Evolutionary conservation across 306 rosid species (phyloP).

Genomic region (Glycine tomentella): DNA sequence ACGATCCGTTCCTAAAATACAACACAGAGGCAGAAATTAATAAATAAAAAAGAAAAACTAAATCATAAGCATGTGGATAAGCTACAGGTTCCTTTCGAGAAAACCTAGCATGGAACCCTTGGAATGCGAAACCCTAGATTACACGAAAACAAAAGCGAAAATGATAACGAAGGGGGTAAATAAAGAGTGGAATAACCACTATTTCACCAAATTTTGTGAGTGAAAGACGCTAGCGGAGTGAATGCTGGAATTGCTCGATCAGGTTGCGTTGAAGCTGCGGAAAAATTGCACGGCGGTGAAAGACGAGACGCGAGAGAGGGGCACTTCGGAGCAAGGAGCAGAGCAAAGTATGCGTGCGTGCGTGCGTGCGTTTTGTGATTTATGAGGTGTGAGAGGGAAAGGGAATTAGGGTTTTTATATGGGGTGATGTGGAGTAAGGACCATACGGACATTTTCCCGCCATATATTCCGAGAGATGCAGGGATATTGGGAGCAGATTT

Average conservation of each 20-base stretch:
- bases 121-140: conserved; percentile 64
- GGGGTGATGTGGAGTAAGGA: conserved; percentile 37
- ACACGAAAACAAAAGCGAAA: conserved; percentile 16
- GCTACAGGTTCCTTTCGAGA: background rate
- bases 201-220: conserved; percentile 36
- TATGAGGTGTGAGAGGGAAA: no score
- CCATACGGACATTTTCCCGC: conserved; percentile 57
- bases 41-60: background rate
- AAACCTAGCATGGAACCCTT: background rate
- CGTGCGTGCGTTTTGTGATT: conserved; percentile 22
- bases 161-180: background rate
- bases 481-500: background rate
- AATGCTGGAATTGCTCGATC: conserved; percentile 11
- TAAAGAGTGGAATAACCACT: background rate
- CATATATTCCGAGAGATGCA: conserved; percentile 33
- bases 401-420: conserved; percentile 39
- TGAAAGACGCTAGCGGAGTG: background rate
- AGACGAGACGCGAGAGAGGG: background rate
- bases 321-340: background rate
- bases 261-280: background rate
- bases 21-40: background rate
- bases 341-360: background rate
- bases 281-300: background rate
- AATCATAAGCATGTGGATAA: background rate
- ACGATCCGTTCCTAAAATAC: conserved; percentile 43